Percentiles rank a stretch among this genome's conserved stretches.
Evolutionary conservation across 257 asterid genomes (phyloP).

Genomic region (Nicotiana benthamiana): DNA sequence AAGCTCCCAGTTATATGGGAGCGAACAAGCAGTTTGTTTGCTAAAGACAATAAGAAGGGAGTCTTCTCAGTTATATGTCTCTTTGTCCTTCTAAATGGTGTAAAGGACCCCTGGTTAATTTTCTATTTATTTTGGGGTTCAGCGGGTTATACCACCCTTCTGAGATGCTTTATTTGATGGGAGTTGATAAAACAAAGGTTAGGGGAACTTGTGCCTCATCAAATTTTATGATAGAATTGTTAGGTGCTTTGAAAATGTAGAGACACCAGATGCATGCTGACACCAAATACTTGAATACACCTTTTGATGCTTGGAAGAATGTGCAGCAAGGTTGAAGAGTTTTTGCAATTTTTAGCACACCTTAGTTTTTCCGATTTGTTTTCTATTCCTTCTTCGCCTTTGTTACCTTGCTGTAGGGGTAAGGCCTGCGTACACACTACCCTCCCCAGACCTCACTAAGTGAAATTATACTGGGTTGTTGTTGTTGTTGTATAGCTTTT

Average conservation of each 20-base stretch:
- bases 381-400: neutral
- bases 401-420: neutral
- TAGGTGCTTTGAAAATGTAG: neutral
- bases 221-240: neutral
- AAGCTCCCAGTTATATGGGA: neutral
- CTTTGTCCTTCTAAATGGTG: neutral
- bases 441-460: no score
- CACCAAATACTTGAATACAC: neutral
- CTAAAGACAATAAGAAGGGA: neutral
- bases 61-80: neutral
- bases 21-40: neutral
- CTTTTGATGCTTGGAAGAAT: neutral
- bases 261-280: neutral
- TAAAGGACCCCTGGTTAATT: neutral
- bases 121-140: neutral
- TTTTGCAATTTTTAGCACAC: neutral
- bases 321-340: neutral
- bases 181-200: neutral
- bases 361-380: neutral
- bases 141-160: neutral
- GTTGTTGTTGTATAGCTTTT: no score
- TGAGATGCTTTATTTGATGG: constrained; percentile 1
- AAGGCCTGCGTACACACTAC: no score
- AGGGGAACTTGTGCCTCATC: neutral
- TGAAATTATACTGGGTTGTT: no score